phyloP scores from a whole-genome alignment of 805 yeast genomes.

The Yamadazyma ubonensis region DNA sequence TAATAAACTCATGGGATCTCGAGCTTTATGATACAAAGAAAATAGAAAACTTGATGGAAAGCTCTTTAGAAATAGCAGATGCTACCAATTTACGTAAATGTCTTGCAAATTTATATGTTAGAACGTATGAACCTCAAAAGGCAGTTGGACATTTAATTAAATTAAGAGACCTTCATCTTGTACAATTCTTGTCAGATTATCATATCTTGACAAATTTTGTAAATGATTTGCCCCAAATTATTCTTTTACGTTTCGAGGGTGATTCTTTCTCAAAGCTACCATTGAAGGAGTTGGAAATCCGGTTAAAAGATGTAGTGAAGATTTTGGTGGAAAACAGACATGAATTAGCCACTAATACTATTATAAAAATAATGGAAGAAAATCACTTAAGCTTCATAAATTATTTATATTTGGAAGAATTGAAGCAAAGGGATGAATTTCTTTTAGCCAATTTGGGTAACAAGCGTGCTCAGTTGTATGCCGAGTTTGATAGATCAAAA shows the following conservation, averaged over 20 bases:
- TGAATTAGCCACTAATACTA: slow-evolving; percentile 54
- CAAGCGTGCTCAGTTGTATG: slow-evolving; percentile 61
- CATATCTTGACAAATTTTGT: slow-evolving; percentile 59
- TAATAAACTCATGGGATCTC: slow-evolving; percentile 58
- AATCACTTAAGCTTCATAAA: slow-evolving; percentile 49
- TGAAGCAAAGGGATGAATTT: slow-evolving; percentile 57
- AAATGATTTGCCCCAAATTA: slow-evolving; percentile 50
- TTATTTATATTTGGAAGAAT: slow-evolving; percentile 62
- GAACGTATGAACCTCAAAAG: slow-evolving; percentile 53
- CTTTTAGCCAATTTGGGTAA: slow-evolving; percentile 61
- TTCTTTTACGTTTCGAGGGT: slow-evolving; percentile 38
- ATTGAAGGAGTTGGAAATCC: slow-evolving; percentile 37
- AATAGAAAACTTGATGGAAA: slow-evolving; percentile 49
- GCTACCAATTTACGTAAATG: slow-evolving; percentile 34
- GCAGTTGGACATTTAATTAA: slow-evolving; percentile 66
- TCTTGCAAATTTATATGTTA: slow-evolving; percentile 54
- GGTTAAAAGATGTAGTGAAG: slow-evolving; percentile 45
- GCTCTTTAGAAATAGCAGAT: slow-evolving; percentile 33
- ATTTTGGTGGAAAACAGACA: slow-evolving; percentile 64
- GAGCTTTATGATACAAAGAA: slow-evolving; percentile 47
- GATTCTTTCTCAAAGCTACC: slow-evolving; percentile 42
- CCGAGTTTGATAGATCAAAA: slow-evolving; percentile 54
- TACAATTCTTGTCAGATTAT: slow-evolving; percentile 58
- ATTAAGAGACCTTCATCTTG: slow-evolving; percentile 51
- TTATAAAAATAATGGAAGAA: slow-evolving; percentile 48